Conservation (phyloP, 1,139 yeast species). For the Suhomyces terraborum region DNA sequence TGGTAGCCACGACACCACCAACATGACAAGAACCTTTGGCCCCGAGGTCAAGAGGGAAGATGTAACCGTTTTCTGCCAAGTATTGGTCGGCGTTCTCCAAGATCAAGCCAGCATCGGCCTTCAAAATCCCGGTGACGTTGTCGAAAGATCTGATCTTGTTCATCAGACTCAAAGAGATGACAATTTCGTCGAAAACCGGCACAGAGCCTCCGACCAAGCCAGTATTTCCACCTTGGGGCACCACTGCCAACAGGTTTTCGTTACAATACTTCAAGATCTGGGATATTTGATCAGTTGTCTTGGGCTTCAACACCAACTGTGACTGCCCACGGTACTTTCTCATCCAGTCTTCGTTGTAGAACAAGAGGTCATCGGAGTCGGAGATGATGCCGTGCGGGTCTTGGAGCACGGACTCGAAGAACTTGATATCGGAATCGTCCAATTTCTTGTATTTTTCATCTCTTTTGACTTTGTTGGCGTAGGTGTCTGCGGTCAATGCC, state of each 20-base stretch:
- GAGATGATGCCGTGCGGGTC: conserved; percentile 51
- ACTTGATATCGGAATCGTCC: conserved; percentile 57
- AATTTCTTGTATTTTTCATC: conserved; percentile 48
- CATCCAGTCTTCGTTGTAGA: conserved; percentile 95
- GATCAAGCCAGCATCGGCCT: conserved; percentile 89
- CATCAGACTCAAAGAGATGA: conserved; percentile 67
- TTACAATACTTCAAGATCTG: conserved; percentile 80
- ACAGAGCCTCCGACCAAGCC: conserved; percentile 95
- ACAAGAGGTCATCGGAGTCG: conserved; percentile 63
- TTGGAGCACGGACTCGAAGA: conserved; percentile 60
- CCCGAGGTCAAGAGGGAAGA: conserved; percentile 92
- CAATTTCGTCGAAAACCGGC: conserved; percentile 90
- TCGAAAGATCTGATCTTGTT: conserved; percentile 85
- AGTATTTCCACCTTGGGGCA: conserved; percentile 97
- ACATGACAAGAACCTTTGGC: conserved; percentile 97
- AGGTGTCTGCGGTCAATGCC: conserved; percentile 64
- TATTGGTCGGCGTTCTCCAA: conserved; percentile 82
- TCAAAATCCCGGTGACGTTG: conserved; percentile 77
- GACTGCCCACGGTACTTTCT: conserved; percentile 90
- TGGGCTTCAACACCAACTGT: conserved; percentile 79
- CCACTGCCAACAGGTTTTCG: conserved; percentile 76
- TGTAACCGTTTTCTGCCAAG: conserved; percentile 78
- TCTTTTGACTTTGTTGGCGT: conserved; percentile 55
- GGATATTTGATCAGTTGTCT: conserved; percentile 76
- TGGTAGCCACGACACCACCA: conserved; percentile 95